Evolutionary conservation across 345 rosid genomes (phyloP).

Genomic region (Eucalyptus paniculata): DNA sequence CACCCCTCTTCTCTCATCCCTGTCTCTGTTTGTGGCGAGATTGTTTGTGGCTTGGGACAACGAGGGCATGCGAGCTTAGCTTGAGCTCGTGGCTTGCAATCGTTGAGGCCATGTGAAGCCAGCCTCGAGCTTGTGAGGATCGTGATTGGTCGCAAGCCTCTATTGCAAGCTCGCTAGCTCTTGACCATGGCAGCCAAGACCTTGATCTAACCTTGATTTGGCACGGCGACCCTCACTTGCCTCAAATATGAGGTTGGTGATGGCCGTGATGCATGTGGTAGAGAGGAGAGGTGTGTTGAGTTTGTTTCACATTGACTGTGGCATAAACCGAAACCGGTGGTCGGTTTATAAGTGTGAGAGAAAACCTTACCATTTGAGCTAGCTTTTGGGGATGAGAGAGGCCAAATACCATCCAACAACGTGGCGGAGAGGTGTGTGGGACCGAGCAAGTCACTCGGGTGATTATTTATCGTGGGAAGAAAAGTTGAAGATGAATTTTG

Average conservation of each 20-base stretch:
- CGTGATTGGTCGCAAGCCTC: background rate
- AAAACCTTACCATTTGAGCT: background rate
- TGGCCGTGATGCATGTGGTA: background rate
- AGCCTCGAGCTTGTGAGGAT: background rate
- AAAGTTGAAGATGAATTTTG: background rate
- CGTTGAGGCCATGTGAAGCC: background rate
- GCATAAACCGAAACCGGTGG: fast-evolving
- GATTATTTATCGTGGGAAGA: background rate
- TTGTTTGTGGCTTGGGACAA: background rate
- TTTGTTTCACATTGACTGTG: no score
- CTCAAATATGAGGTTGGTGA: background rate
- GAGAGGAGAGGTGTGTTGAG: background rate
- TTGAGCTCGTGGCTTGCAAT: background rate
- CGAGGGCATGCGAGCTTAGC: background rate
- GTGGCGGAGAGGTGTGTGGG: background rate
- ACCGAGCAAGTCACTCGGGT: background rate
- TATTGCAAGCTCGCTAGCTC: background rate
- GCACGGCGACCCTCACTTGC: background rate
- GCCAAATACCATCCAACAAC: no score
- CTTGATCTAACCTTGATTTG: background rate
- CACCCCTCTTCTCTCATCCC: background rate
- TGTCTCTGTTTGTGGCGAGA: background rate
- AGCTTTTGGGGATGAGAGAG: no score
- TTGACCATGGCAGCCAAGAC: background rate
- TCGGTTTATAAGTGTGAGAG: background rate